phyloP scores from a whole-genome alignment of 352 stramenopile genomes.

The Globisporangium cystogenes region DNA sequence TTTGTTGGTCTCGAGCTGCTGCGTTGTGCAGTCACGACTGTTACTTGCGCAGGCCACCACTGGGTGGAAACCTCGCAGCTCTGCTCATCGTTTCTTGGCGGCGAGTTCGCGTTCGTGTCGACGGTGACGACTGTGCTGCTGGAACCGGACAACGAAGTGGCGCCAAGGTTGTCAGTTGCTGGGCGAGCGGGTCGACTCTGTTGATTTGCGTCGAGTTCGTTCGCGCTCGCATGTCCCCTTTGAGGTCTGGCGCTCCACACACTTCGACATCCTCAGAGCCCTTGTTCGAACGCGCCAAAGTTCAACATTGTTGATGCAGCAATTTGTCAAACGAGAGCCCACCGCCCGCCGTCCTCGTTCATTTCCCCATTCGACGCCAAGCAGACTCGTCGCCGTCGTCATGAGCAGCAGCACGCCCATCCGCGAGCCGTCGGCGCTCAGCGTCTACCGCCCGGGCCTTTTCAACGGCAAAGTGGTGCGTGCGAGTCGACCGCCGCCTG shows the following conservation, averaged over 20 bases:
- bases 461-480: conserved; percentile 78
- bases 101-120: not conserved
- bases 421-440: conserved; percentile 39
- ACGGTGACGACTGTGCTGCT: not conserved
- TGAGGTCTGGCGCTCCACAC: no score
- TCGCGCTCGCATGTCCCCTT: no score
- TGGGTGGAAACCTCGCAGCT: no score
- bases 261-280: no score
- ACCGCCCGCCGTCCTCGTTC: no score
- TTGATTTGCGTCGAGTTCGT: no score
- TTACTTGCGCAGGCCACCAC: no score
- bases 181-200: not conserved
- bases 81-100: not conserved
- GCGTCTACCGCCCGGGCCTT: conserved; percentile 56
- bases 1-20: not conserved
- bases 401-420: conserved; percentile 19
- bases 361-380: not conserved
- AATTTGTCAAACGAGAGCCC: not conserved
- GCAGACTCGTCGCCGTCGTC: no score
- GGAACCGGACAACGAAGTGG: not conserved
- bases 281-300: no score
- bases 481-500: no score
- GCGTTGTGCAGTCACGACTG: no score
- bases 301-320: not conserved
- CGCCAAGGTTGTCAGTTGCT: no score